A percentile compares a stretch with the other conserved stretches of the same genome.
Evolutionary conservation across 768 basidiomycete genomes (phyloP).

Genomic region (Lyophyllum atratum): DNA sequence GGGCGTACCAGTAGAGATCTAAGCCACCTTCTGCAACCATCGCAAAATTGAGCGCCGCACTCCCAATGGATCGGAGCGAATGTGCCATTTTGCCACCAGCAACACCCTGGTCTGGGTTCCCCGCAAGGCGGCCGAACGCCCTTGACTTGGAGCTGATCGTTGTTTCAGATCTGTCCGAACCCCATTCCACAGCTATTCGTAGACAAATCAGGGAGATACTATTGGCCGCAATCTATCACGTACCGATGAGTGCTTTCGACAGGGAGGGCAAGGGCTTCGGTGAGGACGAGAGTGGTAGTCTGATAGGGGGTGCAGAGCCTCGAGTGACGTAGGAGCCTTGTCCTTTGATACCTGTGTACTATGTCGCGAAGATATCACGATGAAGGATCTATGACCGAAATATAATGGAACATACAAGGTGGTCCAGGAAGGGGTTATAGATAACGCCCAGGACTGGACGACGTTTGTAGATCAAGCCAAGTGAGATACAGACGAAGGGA

Average conservation of each 20-base stretch:
- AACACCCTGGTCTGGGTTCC: slow-evolving; percentile 62
- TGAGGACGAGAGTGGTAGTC: slow-evolving; percentile 62
- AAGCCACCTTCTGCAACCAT: slow-evolving; percentile 88
- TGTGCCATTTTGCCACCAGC: slow-evolving; percentile 82
- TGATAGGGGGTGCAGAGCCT: slow-evolving; percentile 41
- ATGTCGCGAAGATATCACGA: neutral
- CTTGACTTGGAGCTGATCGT: slow-evolving; percentile 58
- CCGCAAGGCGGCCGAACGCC: slow-evolving; percentile 77
- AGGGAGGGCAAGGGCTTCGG: slow-evolving; percentile 68
- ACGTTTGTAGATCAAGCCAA: slow-evolving; percentile 84
- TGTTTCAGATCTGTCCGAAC: slow-evolving; percentile 65
- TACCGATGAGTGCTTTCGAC: slow-evolving; percentile 72
- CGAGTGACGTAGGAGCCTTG: slow-evolving; percentile 78
- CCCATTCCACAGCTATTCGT: slow-evolving; percentile 81
- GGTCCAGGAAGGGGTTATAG: slow-evolving; percentile 89
- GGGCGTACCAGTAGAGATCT: slow-evolving; percentile 80
- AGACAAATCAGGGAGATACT: neutral
- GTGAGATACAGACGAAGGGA: slow-evolving; percentile 87
- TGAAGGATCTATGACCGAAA: neutral
- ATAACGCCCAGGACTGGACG: slow-evolving; percentile 88
- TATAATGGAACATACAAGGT: slow-evolving; percentile 53
- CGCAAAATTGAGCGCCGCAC: slow-evolving; percentile 80
- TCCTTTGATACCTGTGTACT: slow-evolving; percentile 81
- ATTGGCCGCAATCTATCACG: slow-evolving; percentile 4
- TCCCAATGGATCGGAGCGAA: slow-evolving; percentile 80